Percentiles rank a stretch among this genome's conserved stretches.
phyloP scores from a whole-genome alignment of 352 stramenopile genomes.

The Phytophthora meadii region DNA sequence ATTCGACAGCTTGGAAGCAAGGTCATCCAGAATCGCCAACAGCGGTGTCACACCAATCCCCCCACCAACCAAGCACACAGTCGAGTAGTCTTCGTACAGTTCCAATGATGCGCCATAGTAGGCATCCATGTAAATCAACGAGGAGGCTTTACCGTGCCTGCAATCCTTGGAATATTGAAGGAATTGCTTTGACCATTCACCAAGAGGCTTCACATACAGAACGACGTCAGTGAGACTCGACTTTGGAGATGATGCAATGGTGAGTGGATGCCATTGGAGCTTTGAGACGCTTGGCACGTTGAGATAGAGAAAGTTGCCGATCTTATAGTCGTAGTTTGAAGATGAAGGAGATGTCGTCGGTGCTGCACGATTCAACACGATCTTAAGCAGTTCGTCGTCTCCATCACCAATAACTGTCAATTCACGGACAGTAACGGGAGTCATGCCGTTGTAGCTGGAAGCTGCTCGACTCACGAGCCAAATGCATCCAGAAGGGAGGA shows the following conservation, averaged over 20 bases:
- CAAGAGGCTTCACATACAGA: background rate
- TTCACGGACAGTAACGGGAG: background rate
- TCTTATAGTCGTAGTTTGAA: background rate
- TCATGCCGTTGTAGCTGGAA: constrained; percentile 1
- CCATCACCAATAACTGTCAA: background rate
- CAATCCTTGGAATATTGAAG: background rate
- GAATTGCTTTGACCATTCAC: background rate
- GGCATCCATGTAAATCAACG: background rate
- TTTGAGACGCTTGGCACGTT: background rate
- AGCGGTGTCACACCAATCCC: background rate
- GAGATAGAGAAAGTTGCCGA: background rate
- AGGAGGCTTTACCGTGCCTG: background rate
- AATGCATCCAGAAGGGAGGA: background rate
- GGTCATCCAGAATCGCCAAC: background rate
- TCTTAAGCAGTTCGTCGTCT: background rate
- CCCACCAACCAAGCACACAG: background rate
- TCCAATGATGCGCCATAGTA: background rate
- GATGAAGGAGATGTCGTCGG: background rate
- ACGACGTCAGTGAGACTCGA: background rate
- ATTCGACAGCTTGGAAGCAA: background rate
- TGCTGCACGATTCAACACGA: background rate
- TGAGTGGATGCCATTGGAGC: background rate
- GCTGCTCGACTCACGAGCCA: background rate
- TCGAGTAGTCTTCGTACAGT: background rate
- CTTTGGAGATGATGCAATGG: constrained; percentile 1